phyloP scores from a whole-genome alignment of 306 rosid genomes.

The Vicia faba region DNA sequence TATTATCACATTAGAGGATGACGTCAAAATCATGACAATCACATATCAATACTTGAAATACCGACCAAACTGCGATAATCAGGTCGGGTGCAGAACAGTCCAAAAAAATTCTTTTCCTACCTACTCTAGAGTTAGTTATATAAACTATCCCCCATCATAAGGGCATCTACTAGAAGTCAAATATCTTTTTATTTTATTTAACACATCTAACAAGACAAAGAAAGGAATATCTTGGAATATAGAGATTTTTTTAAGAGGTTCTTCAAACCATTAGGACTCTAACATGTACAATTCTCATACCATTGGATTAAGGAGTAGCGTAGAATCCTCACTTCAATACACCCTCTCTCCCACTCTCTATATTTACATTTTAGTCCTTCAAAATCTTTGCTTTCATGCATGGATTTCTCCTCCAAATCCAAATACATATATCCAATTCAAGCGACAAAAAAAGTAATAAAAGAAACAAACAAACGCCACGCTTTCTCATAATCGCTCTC shows the following conservation, averaged over 20 bases:
- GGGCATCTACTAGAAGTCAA: no score
- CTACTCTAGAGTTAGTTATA: no score
- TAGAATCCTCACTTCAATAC: constrained; percentile 70
- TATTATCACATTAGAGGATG: no score
- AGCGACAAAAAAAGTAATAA: not conserved
- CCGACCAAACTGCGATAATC: no score
- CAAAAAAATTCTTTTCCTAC: no score
- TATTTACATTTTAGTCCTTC: not conserved
- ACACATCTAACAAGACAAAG: no score
- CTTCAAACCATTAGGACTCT: constrained; percentile 37
- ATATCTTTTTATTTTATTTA: no score
- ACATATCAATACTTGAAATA: no score
- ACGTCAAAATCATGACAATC: no score
- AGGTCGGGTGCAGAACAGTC: no score
- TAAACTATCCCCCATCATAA: no score
- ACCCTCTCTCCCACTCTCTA: constrained; percentile 47
- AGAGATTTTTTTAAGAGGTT: constrained; percentile 4
- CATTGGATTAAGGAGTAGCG: constrained; percentile 56
- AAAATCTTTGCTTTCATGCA: constrained; percentile 79
- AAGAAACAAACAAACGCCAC: constrained; percentile 46
- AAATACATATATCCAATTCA: constrained; percentile 40
- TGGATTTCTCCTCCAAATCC: constrained; percentile 90
- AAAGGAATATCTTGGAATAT: no score
- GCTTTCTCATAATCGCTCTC: constrained; percentile 49
- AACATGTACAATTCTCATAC: constrained; percentile 41